Evolutionary conservation across 2,329 filamentous ascomycete species (phyloP), one percentile per base, ranked within the genome.

Genomic region (Epichloe brachyelytri): DNA sequence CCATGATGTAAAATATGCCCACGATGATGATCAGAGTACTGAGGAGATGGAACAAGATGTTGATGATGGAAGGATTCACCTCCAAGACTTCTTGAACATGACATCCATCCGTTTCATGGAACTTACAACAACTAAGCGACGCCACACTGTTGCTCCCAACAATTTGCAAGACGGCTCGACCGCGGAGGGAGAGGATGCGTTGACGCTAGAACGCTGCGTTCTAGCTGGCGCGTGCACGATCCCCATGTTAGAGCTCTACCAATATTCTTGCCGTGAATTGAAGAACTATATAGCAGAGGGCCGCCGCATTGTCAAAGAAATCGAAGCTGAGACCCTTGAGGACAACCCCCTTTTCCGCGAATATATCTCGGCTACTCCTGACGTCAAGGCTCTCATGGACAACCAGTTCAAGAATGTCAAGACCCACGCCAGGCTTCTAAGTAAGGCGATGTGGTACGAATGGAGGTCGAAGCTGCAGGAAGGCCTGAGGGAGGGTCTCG

Each of bases 41-140:
- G 61, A 61, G 2, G 67, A 75, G 43, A 59, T 70, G 22, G 68
- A 73, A 48, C 65, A 70, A 5, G 76, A 80, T n/a, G 73, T 73
- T 19, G 65, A 72, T 12, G 74, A 77, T 19, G 62, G 83, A 26
- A 76, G 75, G 20, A 89, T 95, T 50, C 85, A 90, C 44, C 74
- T 98, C 3, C 88, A 95, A 59, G 86, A 95, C 49, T 98, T 98
- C 68, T 71, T 98, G 43, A 88, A 94, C 55, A 83, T 95, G 81
- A 96, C 91, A 2, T 94, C 88, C 53, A 95, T 98, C 60, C 87
- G 90, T 50, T 98, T 98, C 70, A 96, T 98, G 86, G 93, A 98
- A 64, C 75, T 98, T 47, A 95, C 85, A n/a, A 95, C 91, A 0
- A 96, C 90, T 1, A 97, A 97, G 65, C 78, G 91, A 57, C 79